A percentile compares a stretch with the other conserved stretches of the same genome.
Conservation (phyloP, 768 basidiomycete genomes). For the Hydnum rufescens region DNA sequence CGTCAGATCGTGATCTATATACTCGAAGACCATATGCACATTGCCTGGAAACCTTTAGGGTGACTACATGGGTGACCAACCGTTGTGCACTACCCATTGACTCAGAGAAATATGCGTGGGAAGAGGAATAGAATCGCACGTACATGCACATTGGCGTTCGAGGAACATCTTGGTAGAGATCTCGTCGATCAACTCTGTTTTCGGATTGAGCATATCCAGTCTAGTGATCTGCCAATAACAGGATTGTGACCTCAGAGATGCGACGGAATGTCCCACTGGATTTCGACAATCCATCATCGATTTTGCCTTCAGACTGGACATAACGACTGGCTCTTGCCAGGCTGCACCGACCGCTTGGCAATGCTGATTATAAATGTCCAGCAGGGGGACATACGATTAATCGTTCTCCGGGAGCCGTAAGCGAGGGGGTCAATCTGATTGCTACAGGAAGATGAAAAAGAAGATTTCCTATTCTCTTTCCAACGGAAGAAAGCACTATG, state of each 20-base stretch:
- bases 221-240: constrained; percentile 18
- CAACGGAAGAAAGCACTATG: constrained; percentile 60
- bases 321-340: constrained; percentile 74
- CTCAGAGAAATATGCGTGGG: no score
- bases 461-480: constrained; percentile 84
- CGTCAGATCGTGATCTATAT: constrained; percentile 97
- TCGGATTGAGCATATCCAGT: constrained; percentile 47
- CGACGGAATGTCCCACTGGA: constrained; percentile 9
- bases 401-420: constrained; percentile 84
- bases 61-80: no score
- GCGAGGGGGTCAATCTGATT: constrained; percentile 59
- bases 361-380: constrained; percentile 86
- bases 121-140: no score
- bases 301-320: constrained; percentile 65
- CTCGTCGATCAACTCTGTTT: constrained; percentile 79
- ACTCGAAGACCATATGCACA: constrained; percentile 93
- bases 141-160: no score
- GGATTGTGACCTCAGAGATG: neutral
- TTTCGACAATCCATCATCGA: constrained; percentile 16
- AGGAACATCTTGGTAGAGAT: constrained; percentile 70
- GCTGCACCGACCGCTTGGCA: constrained; percentile 55
- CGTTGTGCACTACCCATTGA: no score
- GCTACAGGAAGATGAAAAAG: constrained; percentile 80
- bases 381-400: constrained; percentile 72
- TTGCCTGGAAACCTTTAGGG: no score